Evolutionary conservation across 2,329 filamentous ascomycete species (phyloP).

Genomic region (Botrytis paeoniae): DNA sequence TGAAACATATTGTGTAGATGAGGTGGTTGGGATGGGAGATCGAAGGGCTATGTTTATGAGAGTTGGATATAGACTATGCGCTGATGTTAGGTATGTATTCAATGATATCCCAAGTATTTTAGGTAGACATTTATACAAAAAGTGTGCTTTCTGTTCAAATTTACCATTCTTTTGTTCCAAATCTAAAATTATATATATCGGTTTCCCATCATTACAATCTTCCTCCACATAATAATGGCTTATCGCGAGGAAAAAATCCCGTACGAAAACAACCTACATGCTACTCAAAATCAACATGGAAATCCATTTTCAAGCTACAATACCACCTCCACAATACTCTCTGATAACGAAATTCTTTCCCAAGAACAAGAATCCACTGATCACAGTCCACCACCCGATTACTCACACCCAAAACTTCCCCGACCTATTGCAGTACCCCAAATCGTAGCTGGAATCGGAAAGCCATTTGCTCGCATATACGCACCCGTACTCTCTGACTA

Average conservation of each 20-base stretch:
- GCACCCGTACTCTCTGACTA: background rate
- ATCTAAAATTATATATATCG: background rate
- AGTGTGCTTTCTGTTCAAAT: background rate
- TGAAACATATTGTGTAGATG: background rate
- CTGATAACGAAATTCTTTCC: background rate
- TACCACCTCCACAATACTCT: background rate
- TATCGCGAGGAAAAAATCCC: background rate
- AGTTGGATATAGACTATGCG: background rate
- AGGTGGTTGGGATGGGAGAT: background rate
- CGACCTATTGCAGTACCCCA: background rate
- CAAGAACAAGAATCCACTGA: background rate
- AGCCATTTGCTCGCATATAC: background rate
- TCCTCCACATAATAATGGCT: background rate
- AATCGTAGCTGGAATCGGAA: background rate
- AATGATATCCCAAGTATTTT: background rate
- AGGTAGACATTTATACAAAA: background rate
- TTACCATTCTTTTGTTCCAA: background rate
- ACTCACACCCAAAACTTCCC: background rate
- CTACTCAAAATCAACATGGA: background rate
- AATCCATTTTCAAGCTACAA: background rate
- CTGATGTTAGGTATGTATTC: background rate
- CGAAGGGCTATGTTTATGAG: background rate
- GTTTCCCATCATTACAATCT: background rate
- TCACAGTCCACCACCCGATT: background rate
- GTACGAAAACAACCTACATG: background rate